phyloP scores from a whole-genome alignment of 345 rosid genomes.

The Hibiscus tridactylites region DNA sequence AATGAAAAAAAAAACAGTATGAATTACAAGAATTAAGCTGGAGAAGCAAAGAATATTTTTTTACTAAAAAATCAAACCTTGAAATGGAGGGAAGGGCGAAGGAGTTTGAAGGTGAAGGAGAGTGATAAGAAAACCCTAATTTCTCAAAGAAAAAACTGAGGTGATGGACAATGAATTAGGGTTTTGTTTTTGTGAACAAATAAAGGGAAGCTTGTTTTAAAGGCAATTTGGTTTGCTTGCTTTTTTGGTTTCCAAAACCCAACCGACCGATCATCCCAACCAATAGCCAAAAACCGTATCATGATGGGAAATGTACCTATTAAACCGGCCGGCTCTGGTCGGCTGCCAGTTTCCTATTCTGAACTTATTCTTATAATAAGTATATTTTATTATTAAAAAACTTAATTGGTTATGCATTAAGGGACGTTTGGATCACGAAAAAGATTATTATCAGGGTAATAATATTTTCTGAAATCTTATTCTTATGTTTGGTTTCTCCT shows the following conservation, averaged over 20 bases:
- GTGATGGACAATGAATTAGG: neutral
- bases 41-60: neutral
- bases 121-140: neutral
- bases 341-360: no score
- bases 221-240: neutral
- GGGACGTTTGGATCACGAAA: no score
- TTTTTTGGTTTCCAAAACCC: neutral
- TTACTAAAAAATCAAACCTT: neutral
- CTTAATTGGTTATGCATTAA: no score
- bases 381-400: no score
- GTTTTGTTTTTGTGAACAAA: neutral
- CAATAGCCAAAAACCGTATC: no score
- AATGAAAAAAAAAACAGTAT: neutral
- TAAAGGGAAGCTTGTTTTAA: neutral
- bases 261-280: no score
- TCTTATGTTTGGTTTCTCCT: no score
- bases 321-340: no score
- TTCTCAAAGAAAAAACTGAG: neutral
- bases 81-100: neutral
- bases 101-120: neutral
- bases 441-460: no score
- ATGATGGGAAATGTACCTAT: no score
- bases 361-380: no score
- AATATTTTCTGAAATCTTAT: no score
- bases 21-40: neutral